Conservation (phyloP, 1,139 yeast species). For the Geotrichum candidum region DNA sequence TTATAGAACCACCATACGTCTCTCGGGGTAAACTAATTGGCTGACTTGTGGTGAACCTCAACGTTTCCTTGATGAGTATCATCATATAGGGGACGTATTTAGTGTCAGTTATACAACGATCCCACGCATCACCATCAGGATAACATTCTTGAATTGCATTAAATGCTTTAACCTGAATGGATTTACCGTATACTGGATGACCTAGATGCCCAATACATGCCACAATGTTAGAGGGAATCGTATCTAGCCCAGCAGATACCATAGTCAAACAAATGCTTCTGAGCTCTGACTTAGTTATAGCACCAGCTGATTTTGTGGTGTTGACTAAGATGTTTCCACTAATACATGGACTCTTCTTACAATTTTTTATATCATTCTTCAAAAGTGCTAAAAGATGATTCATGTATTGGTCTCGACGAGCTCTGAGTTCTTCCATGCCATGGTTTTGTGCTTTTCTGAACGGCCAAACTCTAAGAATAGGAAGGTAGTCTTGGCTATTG, state of each 20-base stretch:
- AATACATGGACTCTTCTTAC: slow-evolving; percentile 37
- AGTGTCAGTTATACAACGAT: slow-evolving; percentile 35
- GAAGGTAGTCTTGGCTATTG: slow-evolving; percentile 57
- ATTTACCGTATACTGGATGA: slow-evolving; percentile 41
- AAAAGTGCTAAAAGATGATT: slow-evolving; percentile 32
- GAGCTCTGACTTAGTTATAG: slow-evolving; percentile 42
- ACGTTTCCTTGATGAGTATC: slow-evolving; percentile 59
- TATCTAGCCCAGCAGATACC: slow-evolving; percentile 77
- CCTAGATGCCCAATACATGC: slow-evolving; percentile 59
- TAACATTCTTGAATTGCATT: slow-evolving; percentile 36
- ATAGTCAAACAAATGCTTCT: slow-evolving; percentile 63
- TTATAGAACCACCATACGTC: slow-evolving; percentile 45
- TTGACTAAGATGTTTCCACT: slow-evolving; percentile 41
- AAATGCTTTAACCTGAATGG: slow-evolving; percentile 43
- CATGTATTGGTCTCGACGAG: slow-evolving; percentile 54
- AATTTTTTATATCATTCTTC: slow-evolving; percentile 26
- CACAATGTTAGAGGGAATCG: slow-evolving; percentile 58
- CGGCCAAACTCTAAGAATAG: slow-evolving; percentile 30
- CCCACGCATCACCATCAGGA: slow-evolving; percentile 44
- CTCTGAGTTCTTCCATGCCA: slow-evolving; percentile 39
- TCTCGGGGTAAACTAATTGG: slow-evolving; percentile 63
- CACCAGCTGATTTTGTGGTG: slow-evolving; percentile 8
- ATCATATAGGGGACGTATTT: slow-evolving; percentile 43
- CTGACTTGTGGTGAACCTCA: slow-evolving; percentile 57
- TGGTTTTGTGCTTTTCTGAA: slow-evolving; percentile 24